Evolutionary conservation across 2,329 filamentous ascomycete genomes (phyloP).

Genomic region (Pyrenophora seminiperda): DNA sequence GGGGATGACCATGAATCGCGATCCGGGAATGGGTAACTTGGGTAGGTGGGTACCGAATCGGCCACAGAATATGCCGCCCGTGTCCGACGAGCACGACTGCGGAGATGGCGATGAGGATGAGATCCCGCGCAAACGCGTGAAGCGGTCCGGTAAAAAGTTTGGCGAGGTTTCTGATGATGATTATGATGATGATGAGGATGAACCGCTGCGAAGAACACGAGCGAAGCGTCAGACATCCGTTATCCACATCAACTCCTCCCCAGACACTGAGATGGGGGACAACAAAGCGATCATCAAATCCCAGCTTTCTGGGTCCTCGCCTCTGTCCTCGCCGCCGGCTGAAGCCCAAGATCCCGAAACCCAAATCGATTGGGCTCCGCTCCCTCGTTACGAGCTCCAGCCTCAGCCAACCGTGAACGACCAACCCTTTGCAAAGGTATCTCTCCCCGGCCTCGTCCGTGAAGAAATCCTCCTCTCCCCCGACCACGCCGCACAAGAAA

Average conservation of each 20-base stretch:
- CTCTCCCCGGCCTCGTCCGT: conserved; percentile 47
- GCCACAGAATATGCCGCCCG: too few species aligned
- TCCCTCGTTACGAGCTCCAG: conserved; percentile 25
- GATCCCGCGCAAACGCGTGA: too few species aligned
- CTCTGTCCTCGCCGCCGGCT: too few species aligned
- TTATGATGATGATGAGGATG: conserved; percentile 21
- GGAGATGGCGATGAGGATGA: neutral
- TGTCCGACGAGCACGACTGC: neutral
- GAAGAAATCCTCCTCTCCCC: conserved; percentile 36
- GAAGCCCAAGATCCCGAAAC: too few species aligned
- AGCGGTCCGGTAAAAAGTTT: neutral
- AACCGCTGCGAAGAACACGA: conserved; percentile 21
- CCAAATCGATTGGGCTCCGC: conserved; percentile 24
- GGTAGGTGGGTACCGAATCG: too few species aligned
- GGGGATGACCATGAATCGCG: too few species aligned
- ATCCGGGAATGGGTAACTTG: too few species aligned
- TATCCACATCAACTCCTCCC: neutral
- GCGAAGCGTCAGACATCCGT: conserved; percentile 11
- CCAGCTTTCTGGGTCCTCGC: too few species aligned
- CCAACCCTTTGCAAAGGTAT: conserved; percentile 35
- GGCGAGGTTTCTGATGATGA: too few species aligned
- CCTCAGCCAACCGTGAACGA: conserved; percentile 14
- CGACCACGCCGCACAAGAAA: conserved; percentile 33
- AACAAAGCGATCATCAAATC: conserved; percentile 5
- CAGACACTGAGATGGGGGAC: conserved; percentile 5